Evolutionary conservation across 768 basidiomycete species (phyloP).

Genomic region (Favolaschia claudopus): DNA sequence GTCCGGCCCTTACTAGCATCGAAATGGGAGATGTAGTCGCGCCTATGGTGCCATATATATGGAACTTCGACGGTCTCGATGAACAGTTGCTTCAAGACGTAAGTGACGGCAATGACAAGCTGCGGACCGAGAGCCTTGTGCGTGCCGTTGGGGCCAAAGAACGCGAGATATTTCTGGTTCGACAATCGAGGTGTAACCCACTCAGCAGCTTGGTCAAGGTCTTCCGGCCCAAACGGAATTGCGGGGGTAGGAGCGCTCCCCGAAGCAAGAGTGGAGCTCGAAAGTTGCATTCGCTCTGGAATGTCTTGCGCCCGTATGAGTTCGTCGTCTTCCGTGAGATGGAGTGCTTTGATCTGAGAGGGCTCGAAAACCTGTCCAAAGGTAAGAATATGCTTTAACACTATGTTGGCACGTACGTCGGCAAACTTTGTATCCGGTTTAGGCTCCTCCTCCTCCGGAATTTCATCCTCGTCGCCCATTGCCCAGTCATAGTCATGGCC

Average conservation of each 20-base stretch:
- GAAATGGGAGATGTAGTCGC: slow-evolving; percentile 89
- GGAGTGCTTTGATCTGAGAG: slow-evolving; percentile 88
- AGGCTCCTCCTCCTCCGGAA: slow-evolving; percentile 52
- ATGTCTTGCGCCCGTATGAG: slow-evolving; percentile 89
- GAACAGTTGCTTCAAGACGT: slow-evolving; percentile 83
- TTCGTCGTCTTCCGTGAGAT: slow-evolving; percentile 94
- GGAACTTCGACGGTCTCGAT: slow-evolving; percentile 92
- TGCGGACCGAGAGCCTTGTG: slow-evolving; percentile 67
- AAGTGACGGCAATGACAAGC: slow-evolving; percentile 81
- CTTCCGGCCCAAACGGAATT: slow-evolving; percentile 70
- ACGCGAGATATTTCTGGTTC: slow-evolving; percentile 72
- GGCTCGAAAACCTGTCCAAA: slow-evolving; percentile 90
- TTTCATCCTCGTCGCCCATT: slow-evolving; percentile 80
- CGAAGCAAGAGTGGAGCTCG: slow-evolving; percentile 63
- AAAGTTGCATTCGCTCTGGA: slow-evolving; percentile 95
- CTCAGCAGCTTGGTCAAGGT: slow-evolving; percentile 80
- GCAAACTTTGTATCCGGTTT: slow-evolving; percentile 85
- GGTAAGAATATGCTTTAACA: slow-evolving; percentile 19
- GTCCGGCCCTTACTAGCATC: slow-evolving; percentile 68
- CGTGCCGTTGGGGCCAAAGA: slow-evolving; percentile 70
- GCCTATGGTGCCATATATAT: slow-evolving; percentile 92
- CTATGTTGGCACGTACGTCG: slow-evolving; percentile 61
- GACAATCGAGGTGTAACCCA: slow-evolving; percentile 90
- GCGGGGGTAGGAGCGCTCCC: slow-evolving; percentile 35
- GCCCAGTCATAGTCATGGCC: slow-evolving; percentile 98